A percentile compares a stretch with the other conserved stretches of the same genome.
These are phyloP conservation scores for Cenchrus americanus DNA, from an alignment of 176 grass and related monocot species.

Conservation along the genomic window DNA sequence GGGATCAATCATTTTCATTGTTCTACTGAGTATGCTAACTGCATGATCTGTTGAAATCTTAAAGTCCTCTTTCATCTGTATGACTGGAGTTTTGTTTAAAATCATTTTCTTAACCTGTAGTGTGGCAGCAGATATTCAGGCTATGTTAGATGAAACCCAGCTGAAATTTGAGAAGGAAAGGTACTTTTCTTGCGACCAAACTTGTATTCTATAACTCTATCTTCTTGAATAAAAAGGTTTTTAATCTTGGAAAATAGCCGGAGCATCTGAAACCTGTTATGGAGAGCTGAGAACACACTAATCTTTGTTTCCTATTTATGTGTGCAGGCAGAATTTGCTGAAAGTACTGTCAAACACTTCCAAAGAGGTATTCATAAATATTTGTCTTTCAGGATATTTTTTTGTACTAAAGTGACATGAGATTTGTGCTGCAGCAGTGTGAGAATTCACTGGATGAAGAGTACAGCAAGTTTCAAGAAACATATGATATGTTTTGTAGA, in stretches of 20 bases:
- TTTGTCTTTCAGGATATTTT: not conserved
- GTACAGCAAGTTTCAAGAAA: conserved; percentile 80
- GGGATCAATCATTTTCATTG: not conserved
- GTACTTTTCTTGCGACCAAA: conserved; percentile 40
- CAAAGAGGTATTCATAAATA: conserved; percentile 67
- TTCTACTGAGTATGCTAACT: not conserved
- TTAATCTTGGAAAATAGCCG: not conserved
- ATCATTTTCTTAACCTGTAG: conserved; percentile 45
- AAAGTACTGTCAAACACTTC: conserved; percentile 76
- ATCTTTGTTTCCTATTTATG: conserved; percentile 30
- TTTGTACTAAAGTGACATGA: conserved; percentile 8
- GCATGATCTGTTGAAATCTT: not conserved
- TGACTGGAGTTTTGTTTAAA: not conserved
- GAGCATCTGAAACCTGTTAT: not conserved
- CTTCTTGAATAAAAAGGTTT: not conserved
- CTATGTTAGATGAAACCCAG: conserved; percentile 72
- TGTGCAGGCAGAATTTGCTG: conserved; percentile 70
- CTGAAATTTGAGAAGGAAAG: conserved; percentile 79
- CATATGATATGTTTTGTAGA: conserved; percentile 71
- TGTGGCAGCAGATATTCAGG: conserved; percentile 63
- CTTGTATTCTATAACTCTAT: not conserved
- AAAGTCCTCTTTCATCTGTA: not conserved
- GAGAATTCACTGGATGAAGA: conserved; percentile 77
- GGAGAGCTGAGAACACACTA: not conserved
- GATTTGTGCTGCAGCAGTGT: conserved; percentile 59